phyloP scores from a whole-genome alignment of 2,329 filamentous ascomycete species.

The Xylaria sp. region DNA sequence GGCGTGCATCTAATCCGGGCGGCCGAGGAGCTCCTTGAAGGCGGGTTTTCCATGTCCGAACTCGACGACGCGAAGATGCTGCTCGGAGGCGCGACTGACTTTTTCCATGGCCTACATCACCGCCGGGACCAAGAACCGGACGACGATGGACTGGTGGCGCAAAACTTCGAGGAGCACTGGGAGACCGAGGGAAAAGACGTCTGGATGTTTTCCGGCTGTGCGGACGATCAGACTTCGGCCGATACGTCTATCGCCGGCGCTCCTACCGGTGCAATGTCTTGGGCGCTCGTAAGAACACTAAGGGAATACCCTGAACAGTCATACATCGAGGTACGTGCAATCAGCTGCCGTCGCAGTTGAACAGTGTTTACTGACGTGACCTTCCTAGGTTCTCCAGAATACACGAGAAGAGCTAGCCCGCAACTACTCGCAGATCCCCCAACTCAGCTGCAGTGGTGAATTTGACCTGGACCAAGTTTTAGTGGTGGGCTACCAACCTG shows the following conservation, averaged over 20 bases:
- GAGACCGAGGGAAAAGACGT: conserved; percentile 54
- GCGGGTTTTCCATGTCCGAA: conserved; percentile 59
- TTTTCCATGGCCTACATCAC: conserved; percentile 64
- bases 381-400: conserved; percentile 45
- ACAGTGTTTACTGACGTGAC: not conserved
- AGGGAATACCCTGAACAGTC: conserved; percentile 48
- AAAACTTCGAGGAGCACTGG: conserved; percentile 58
- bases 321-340: conserved; percentile 47
- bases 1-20: conserved; percentile 62
- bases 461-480: conserved; percentile 45
- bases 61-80: conserved; percentile 63
- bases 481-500: conserved; percentile 38
- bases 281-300: conserved; percentile 52
- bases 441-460: conserved; percentile 46
- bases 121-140: conserved; percentile 52
- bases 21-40: conserved; percentile 61
- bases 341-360: not conserved
- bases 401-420: conserved; percentile 45
- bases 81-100: conserved; percentile 63
- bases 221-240: conserved; percentile 54
- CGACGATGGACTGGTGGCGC: conserved; percentile 56
- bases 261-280: conserved; percentile 55
- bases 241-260: conserved; percentile 53
- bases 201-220: conserved; percentile 57
- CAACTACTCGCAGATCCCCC: conserved; percentile 49